Evolutionary conservation across 2,329 filamentous ascomycete species (phyloP).

Genomic region (Hypoxylon sp.): DNA sequence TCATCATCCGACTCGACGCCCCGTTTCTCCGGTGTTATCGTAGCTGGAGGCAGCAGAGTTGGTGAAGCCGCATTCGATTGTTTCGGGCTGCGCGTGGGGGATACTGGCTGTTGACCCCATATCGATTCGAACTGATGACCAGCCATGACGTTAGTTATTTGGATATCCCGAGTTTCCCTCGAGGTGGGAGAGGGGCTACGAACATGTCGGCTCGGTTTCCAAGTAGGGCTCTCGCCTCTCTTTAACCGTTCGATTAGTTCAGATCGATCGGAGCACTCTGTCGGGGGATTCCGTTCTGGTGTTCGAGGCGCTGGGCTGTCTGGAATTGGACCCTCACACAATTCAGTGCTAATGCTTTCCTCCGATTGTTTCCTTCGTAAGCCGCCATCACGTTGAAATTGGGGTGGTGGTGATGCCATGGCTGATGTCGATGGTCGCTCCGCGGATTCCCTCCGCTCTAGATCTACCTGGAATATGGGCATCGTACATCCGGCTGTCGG

Average conservation of each 20-base stretch:
- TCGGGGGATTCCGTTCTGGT: constrained; percentile 52
- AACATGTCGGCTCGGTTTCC: constrained; percentile 77
- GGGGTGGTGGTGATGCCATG: constrained; percentile 49
- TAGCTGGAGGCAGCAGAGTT: constrained; percentile 62
- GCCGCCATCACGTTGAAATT: constrained; percentile 20
- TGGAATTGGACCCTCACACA: constrained; percentile 71
- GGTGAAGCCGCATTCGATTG: constrained; percentile 57
- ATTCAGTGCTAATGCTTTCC: constrained; percentile 72
- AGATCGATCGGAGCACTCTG: constrained; percentile 73
- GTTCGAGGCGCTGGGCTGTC: constrained; percentile 59
- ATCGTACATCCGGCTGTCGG: constrained; percentile 56
- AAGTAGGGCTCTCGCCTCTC: constrained; percentile 80
- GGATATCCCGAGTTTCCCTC: constrained; percentile 2
- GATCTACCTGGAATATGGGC: constrained; percentile 72
- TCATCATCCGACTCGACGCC: constrained; percentile 57
- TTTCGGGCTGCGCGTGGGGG: constrained; percentile 57
- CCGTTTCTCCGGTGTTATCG: constrained; percentile 64
- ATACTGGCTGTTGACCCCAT: constrained; percentile 56
- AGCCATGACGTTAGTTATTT: constrained; percentile 38
- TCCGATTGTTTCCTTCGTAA: constrained; percentile 65
- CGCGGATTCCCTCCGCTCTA: constrained; percentile 55
- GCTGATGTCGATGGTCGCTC: constrained; percentile 26
- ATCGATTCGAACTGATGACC: constrained; percentile 56
- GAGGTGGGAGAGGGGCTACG: constrained; percentile 46
- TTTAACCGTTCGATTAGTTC: constrained; percentile 90